Base-by-base conservation (phyloP, 1,284 basidiomycete species). In the Ceratobasidium sp. region DNA sequence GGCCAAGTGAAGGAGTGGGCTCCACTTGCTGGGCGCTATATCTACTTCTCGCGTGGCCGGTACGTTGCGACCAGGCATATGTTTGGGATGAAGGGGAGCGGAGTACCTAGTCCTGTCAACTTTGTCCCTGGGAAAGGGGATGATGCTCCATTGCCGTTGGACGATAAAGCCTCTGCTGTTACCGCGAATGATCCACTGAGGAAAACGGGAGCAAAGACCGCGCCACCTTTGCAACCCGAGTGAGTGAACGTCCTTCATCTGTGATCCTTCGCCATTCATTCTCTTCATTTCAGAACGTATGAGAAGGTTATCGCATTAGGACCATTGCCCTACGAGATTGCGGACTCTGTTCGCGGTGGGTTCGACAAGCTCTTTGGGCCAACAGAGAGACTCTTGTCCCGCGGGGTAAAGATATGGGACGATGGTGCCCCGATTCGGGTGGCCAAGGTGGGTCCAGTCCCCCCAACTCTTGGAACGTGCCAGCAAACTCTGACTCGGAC, bases 31-130 rank as follows among this genome's bases (percentile, higher is more conserved):
- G 64, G 64, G 41, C 50, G 64, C 2, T 69, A 69, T n/a, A 57
- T 69, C 21, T 69, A 55, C 38, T 69, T 57, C 46, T 57, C 63
- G n/a, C 35, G 52, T 21, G 64, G 64, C n/a, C n/a, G 64, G 41
- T 69, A 54, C 57, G 64, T 69, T 26, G 64, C 64, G 52, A 69
- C 64, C 16, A 55, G 63, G 32, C 50, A 69, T 23, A 69, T 69
- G 64, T 69, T 69, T 46, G 64, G 64, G 52, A 69, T 69, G 64
- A 69, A 57, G 52, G 64, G 64, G 1, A 69, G 64, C 52, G 64
- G 64, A 6, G 50, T 69, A 26, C 64, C 64, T 18, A 69, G 64
- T 41, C 64, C 64, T 9, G 64, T 46, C 14, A 69, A 69, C 43
- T 69, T 69, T 23, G 64, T 69, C 30, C 64, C 64, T 16, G 64